Base-by-base conservation (phyloP, 331 rosid species). In the Acacia pycnantha region DNA sequence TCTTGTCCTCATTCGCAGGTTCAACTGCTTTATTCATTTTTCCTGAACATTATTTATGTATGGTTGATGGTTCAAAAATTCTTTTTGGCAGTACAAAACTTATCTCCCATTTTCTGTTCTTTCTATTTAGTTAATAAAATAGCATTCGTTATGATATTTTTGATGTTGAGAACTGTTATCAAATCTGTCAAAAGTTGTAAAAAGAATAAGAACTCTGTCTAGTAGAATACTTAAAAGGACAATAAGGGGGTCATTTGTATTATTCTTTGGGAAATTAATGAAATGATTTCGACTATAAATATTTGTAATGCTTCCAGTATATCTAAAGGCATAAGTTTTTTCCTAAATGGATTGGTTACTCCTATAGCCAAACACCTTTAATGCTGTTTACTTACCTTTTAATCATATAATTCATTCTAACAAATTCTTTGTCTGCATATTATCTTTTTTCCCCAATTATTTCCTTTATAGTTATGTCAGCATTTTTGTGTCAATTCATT, bases 121-220 rank as follows among this genome's bases (percentile, higher is more conserved):
- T 27, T 67, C 73, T 79, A 41, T 68, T 26, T 41, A 26, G 58
- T 22, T 72, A 53, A 10, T 74, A 33, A 2, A 33, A 33, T 31
- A 21, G 13, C 74, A 59, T 79, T 79, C 44, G 33, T 46, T 46
- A 19, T 84, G 78, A 67, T 79, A 47, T 67, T 58, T 79, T 47
- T 31, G 18, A 33, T 16, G 43, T 56, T 59, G 47, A 37, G 48
- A 56, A 14, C 58, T 51, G 37, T 29, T 31, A 48, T 5, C 15
- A 12, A 31, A 73, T 62, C 31, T 29, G 65, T 59, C 47, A n/a
- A 76, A 67, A 69, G 51, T 61, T 37, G 21, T 61, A 41, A 41
- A 70, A 41, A 62, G 18, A 56, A 14, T 73, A 29, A 61, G 65
- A 41, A 11, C 33, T 15, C 51, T 24, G 43, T 74, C 73, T 62